Base-by-base conservation (phyloP, 2,329 filamentous ascomycete species). In the Rhytidhysteron rufulum region DNA sequence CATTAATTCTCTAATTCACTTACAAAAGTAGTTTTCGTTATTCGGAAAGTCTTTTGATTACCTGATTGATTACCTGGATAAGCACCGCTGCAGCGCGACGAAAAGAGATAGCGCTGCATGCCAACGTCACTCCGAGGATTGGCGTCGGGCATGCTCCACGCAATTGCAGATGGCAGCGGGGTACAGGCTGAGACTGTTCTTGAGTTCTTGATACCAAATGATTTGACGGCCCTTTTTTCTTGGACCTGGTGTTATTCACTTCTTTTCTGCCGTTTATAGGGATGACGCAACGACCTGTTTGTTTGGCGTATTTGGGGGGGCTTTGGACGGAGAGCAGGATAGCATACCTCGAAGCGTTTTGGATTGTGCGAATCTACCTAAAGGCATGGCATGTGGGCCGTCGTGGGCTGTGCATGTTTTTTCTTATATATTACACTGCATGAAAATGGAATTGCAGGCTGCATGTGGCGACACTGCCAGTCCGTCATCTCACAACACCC, bases 1-100 rank as follows among this genome's bases (percentile, higher is more conserved):
- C 67, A 32, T 57, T 75, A 47, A 74, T 75, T 42, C 54, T 67
- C 39, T 68, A 52, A 65, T 42, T 17, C 38, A 37, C 34, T 31
- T 22, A 37, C 38, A 47, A 51, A 49, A 49, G 42, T 40, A 43
- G n/a, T 38, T 18, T 41, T 40, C 16, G 18, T 37, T 30, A 16
- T 15, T 18, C 19, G 20, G 35, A 30, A 37, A 30, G 19, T 15
- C n/a, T 37, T 27, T 27, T 27, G 24, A 13, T 13, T 27, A 13
- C 13, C 13, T n/a, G n/a, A n/a, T n/a, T n/a, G n/a, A n/a, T n/a
- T n/a, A n/a, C n/a, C n/a, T n/a, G n/a, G n/a, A n/a, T n/a, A n/a
- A n/a, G n/a, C n/a, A n/a, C n/a, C n/a, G n/a, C n/a, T n/a, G n/a
- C n/a, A n/a, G n/a, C n/a, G n/a, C n/a, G n/a, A n/a, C n/a, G n/a